phyloP scores from a whole-genome alignment of 257 asterid genomes.

The Leonotis leonurus region DNA sequence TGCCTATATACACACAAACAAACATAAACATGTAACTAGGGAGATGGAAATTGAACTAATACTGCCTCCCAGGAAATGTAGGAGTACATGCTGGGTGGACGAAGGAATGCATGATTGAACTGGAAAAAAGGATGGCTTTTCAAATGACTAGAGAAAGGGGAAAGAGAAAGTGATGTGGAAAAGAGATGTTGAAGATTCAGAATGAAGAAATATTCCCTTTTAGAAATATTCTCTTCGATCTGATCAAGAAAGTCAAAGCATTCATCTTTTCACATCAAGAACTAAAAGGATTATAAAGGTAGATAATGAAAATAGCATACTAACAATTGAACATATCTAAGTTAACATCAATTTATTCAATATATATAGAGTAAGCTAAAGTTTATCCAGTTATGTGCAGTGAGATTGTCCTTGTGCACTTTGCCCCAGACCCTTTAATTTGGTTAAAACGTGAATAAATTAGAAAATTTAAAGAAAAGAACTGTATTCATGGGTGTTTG shows the following conservation, averaged over 20 bases:
- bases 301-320: not conserved
- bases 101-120: not conserved
- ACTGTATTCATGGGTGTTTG: not conserved
- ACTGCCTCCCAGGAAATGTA: not conserved
- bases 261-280: not conserved
- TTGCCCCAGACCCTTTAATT: not conserved
- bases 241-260: not conserved
- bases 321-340: not conserved
- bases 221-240: not conserved
- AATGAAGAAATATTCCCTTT: not conserved
- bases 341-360: conserved; percentile 1
- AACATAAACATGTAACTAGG: not conserved
- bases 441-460: not conserved
- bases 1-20: not conserved
- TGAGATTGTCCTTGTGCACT: not conserved
- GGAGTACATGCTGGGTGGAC: not conserved
- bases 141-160: not conserved
- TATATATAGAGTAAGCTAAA: not conserved
- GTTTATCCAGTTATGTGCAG: not conserved
- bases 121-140: not conserved
- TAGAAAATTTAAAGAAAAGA: not conserved
- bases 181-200: not conserved
- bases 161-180: not conserved
- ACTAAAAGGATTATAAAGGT: not conserved
- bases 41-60: not conserved